Evolutionary conservation across 129 eudicot species (phyloP).

Genomic region (Flaveria bidentis): DNA sequence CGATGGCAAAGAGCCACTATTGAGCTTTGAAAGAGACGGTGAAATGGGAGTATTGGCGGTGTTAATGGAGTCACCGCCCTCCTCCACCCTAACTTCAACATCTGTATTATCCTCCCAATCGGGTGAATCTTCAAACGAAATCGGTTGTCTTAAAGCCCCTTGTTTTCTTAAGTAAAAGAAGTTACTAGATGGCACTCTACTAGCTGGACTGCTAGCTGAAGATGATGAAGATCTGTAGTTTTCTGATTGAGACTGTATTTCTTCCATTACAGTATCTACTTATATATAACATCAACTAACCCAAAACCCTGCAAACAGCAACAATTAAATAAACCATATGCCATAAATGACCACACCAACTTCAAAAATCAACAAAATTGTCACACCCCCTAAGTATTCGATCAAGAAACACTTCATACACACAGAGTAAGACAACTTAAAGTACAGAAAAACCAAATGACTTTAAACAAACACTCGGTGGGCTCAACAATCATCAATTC

Average conservation of each 20-base stretch:
- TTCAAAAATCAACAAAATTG: neutral
- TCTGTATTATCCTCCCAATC: conserved; percentile 92
- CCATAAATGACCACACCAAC: neutral
- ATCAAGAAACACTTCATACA: neutral
- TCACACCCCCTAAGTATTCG: neutral
- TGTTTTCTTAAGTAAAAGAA: conserved; percentile 84
- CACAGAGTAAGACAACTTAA: neutral
- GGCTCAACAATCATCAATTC: neutral
- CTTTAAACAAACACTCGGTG: conserved; percentile 9
- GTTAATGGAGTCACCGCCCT: conserved; percentile 57
- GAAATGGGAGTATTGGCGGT: conserved; percentile 45
- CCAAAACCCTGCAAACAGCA: neutral
- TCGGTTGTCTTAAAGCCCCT: conserved; percentile 73
- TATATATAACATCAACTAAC: neutral
- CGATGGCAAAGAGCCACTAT: conserved; percentile 71
- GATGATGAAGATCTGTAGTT: conserved; percentile 88
- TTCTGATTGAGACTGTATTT: conserved; percentile 86
- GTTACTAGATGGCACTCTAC: conserved; percentile 81
- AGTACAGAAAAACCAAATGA: neutral
- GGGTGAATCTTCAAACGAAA: conserved; percentile 87
- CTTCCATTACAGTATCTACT: conserved; percentile 57
- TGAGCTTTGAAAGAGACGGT: conserved; percentile 41
- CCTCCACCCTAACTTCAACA: conserved; percentile 67
- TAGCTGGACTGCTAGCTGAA: conserved; percentile 84
- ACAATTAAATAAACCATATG: neutral